Base-by-base conservation (phyloP, 1,284 basidiomycete genomes). In the Ceratobasidium sp. region DNA sequence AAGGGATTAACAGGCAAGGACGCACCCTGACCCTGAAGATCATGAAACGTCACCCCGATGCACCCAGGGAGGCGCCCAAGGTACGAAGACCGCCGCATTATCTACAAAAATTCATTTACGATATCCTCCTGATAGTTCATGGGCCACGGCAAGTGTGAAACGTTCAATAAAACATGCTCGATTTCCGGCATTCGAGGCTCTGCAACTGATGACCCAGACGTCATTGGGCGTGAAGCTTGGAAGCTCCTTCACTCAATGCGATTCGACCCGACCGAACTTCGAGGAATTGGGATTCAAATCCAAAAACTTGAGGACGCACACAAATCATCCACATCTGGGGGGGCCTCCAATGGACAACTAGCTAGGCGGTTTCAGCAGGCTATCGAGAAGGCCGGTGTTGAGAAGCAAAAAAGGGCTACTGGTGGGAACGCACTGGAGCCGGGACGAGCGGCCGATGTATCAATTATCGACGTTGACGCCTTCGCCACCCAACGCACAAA, bases 201-300 rank as follows among this genome's bases (percentile, higher is more conserved):
- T 25, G 87, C 93, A 1, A 94, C 93, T 0, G 89, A 87, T 75
- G 89, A 96, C 72, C 80, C 84, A 0, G 82, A 80, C 45, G 78
- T 87, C 50, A 91, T 99, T 55, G 90, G 87, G 0, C 83, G 87
- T n/a, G 88, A 90, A 68, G 90, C 92, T 0, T 91, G 91, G 86
- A 84, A 85, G 71, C 78, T 98, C 12, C 82, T 97, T 10, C 82
- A 85, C 69, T 83, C 85, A 0, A 87, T 96, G 77, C 82, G 83
- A 45, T 89, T 95, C 49, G 90, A 94, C 72, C 87, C 94, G 0
- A 85, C 83, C 71, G 96, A 99, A 74, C 81, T 99, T 17, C 86
- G 97, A n/a, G 96, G 96, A 0, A 86, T 99, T 62, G 94, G 93
- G 0, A 91, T 99, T 27, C 93, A 94, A 75, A 86, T 98, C n/a